Percentiles rank a stretch among this genome's conserved stretches.
Evolutionary conservation across 2,329 filamentous ascomycete genomes (phyloP).

Genomic region (Mycosphaerelloides madeirae): DNA sequence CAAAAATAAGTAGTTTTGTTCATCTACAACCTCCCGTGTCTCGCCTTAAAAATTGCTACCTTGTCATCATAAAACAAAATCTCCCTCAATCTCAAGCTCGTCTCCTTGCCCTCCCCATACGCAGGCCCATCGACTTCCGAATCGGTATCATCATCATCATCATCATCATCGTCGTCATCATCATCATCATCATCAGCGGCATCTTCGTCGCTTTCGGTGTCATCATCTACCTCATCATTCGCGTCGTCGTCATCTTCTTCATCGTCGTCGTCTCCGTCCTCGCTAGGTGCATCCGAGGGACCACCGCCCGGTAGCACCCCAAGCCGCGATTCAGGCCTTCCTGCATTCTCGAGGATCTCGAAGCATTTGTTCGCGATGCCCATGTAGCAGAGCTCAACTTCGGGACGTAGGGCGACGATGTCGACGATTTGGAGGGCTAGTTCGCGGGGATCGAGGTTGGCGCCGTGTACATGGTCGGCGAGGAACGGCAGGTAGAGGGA

Average conservation of each 20-base stretch:
- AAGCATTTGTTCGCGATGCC: constrained; percentile 75
- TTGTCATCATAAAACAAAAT: constrained; percentile 84
- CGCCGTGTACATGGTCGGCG: constrained; percentile 54
- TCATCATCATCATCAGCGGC: constrained; percentile 33
- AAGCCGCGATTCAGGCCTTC: constrained; percentile 47
- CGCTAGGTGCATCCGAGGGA: constrained; percentile 45
- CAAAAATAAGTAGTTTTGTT: not conserved
- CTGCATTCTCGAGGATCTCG: constrained; percentile 64
- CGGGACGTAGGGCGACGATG: constrained; percentile 69
- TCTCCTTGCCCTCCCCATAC: constrained; percentile 10
- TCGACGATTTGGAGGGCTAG: constrained; percentile 72
- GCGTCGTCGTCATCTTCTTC: constrained; percentile 49
- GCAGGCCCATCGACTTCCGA: constrained; percentile 7
- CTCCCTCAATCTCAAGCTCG: constrained; percentile 62
- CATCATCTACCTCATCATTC: constrained; percentile 44
- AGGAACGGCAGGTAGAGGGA: constrained; percentile 68
- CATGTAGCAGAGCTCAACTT: constrained; percentile 72
- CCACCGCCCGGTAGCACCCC: constrained; percentile 36
- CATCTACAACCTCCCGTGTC: constrained; percentile 51
- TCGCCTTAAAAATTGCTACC: constrained; percentile 72
- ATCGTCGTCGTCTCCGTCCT: constrained; percentile 49
- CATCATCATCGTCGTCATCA: constrained; percentile 38
- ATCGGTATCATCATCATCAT: constrained; percentile 30
- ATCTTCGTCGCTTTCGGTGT: constrained; percentile 41
- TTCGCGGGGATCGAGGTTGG: constrained; percentile 59